Conservation (phyloP, 805 yeast genomes). For the baker's yeast (Saccharomyces cerevisiae) region DNA sequence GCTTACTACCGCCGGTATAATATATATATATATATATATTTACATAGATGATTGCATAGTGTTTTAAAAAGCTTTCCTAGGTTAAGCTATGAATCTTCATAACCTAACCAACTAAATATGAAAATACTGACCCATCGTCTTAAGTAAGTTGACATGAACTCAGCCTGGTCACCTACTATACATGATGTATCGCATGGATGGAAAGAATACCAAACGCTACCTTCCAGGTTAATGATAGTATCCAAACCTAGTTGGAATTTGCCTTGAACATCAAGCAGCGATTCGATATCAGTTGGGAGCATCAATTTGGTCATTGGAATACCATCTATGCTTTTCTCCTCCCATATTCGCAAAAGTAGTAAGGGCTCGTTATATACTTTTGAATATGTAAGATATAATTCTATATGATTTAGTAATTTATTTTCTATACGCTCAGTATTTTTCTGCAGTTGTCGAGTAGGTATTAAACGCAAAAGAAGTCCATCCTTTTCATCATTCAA, state of each 20-base stretch:
- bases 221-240: constrained; percentile 3
- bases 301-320: constrained; percentile 2
- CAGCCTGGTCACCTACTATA: constrained; percentile 14
- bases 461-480: neutral
- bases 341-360: constrained; percentile 16
- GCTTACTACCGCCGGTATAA: no score
- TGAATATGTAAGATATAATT: constrained; percentile 15
- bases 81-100: neutral
- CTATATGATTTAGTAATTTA: constrained; percentile 6
- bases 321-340: neutral
- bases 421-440: neutral
- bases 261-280: constrained; percentile 2
- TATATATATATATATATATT: neutral
- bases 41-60: neutral
- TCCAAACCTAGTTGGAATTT: constrained; percentile 12
- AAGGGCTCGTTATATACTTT: constrained; percentile 20
- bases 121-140: constrained; percentile 22
- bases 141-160: constrained; percentile 11
- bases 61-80: neutral
- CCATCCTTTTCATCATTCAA: neutral
- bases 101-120: constrained; percentile 11
- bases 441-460: neutral
- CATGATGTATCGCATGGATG: constrained; percentile 26
- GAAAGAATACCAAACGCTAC: constrained; percentile 18
- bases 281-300: constrained; percentile 9